These are phyloP conservation scores for Alloascoidea hylecoeti DNA, from an alignment of 805 yeast genomes.

Conservation along the genomic window DNA sequence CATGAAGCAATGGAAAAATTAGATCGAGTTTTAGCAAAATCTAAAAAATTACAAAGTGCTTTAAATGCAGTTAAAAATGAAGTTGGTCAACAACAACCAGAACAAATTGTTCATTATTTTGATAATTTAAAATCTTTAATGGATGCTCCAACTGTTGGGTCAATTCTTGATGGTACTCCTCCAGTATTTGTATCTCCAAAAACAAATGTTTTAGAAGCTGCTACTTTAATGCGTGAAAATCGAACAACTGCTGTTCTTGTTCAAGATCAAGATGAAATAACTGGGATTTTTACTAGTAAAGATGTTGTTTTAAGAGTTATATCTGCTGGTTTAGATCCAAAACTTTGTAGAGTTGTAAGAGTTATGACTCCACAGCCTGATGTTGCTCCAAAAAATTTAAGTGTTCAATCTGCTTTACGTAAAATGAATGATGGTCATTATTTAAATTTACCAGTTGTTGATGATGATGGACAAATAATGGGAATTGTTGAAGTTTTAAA, in stretches of 20 bases:
- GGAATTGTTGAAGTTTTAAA: conserved; percentile 82
- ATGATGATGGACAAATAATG: conserved; percentile 38
- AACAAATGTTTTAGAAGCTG: conserved; percentile 63
- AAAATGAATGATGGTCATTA: conserved; percentile 88
- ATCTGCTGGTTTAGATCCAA: conserved; percentile 78
- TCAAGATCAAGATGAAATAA: conserved; percentile 53
- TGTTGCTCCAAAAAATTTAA: conserved; percentile 43
- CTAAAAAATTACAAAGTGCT: conserved; percentile 69
- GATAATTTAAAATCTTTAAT: conserved; percentile 57
- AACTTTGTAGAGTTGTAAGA: conserved; percentile 61
- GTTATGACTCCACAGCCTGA: conserved; percentile 94
- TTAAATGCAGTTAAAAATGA: conserved; percentile 65
- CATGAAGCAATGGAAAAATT: conserved; percentile 84
- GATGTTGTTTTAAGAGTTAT: conserved; percentile 83
- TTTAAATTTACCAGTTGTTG: conserved; percentile 69
- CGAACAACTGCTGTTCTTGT: conserved; percentile 78
- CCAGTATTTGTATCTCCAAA: conserved; percentile 64
- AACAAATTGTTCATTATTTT: conserved; percentile 61
- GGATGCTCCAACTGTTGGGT: conserved; percentile 63
- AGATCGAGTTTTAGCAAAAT: conserved; percentile 66
- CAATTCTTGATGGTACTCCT: conserved; percentile 38
- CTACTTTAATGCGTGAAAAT: conserved; percentile 58
- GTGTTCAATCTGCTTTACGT: conserved; percentile 72
- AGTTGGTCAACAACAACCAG: conserved; percentile 57
- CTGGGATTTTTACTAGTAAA: conserved; percentile 82